These are phyloP conservation scores for Naganishia antarctica DNA, from an alignment of 768 basidiomycete genomes.

Conservation along the genomic window DNA sequence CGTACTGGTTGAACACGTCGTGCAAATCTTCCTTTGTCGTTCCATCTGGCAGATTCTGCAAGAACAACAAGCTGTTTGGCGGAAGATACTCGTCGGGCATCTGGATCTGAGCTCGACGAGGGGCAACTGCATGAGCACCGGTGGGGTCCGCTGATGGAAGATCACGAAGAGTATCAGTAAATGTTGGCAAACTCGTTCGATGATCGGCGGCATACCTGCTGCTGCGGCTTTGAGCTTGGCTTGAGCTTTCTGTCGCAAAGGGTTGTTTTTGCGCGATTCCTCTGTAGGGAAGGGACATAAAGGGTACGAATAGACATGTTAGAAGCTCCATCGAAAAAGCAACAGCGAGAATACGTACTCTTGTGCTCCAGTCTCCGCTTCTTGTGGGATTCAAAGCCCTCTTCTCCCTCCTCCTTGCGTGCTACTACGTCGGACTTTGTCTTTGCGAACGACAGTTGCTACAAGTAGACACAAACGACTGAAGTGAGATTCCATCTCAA, in stretches of 20 bases:
- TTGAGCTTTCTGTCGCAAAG: constrained; percentile 76
- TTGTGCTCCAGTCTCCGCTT: constrained; percentile 70
- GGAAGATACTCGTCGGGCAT: constrained; percentile 99
- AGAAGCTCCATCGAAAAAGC: background rate
- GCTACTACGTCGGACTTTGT: constrained; percentile 87
- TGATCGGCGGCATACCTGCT: constrained; percentile 57
- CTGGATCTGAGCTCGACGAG: constrained; percentile 60
- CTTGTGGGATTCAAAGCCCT: constrained; percentile 69
- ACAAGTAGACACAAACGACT: constrained; percentile 20
- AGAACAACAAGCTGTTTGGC: constrained; percentile 96
- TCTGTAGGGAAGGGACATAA: constrained; percentile 53
- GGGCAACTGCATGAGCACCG: constrained; percentile 33
- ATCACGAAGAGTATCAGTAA: constrained; percentile 41
- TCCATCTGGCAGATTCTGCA: constrained; percentile 90
- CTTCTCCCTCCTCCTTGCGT: constrained; percentile 62
- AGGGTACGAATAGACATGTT: background rate
- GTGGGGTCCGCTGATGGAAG: constrained; percentile 50
- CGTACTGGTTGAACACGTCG: constrained; percentile 83
- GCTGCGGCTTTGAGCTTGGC: constrained; percentile 69
- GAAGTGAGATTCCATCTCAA: background rate
- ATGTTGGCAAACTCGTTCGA: background rate
- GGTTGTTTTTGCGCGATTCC: constrained; percentile 78
- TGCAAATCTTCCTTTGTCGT: constrained; percentile 89
- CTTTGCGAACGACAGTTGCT: constrained; percentile 94
- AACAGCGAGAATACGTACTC: constrained; percentile 57